These are phyloP conservation scores for Penicillium nordicum DNA, from an alignment of 2,329 filamentous ascomycete species.

Conservation along the genomic window DNA sequence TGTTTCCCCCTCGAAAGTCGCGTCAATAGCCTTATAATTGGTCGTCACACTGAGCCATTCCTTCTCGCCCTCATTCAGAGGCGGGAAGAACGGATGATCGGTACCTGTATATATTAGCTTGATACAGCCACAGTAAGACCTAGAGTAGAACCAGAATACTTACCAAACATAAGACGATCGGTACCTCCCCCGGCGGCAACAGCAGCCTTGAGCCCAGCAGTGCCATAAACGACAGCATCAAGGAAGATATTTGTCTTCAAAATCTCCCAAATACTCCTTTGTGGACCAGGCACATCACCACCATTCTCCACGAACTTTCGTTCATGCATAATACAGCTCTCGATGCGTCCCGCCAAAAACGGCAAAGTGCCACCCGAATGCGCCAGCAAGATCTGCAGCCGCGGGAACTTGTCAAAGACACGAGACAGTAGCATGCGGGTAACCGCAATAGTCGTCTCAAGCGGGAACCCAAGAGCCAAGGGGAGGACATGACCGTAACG, in stretches of 20 bases:
- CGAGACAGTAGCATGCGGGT: constrained; percentile 82
- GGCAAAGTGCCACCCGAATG: constrained; percentile 87
- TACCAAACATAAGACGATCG: constrained; percentile 44
- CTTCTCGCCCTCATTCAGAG: constrained; percentile 33
- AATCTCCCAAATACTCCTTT: constrained; percentile 60
- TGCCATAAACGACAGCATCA: constrained; percentile 62
- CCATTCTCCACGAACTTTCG: constrained; percentile 66
- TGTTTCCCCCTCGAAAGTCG: constrained; percentile 33
- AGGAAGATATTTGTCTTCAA: constrained; percentile 76
- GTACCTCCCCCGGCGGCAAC: constrained; percentile 61
- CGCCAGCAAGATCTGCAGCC: constrained; percentile 71
- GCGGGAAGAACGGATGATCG: constrained; percentile 47
- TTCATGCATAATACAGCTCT: constrained; percentile 83
- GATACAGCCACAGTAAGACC: background rate
- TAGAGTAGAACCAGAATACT: background rate
- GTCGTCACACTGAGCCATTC: constrained; percentile 48
- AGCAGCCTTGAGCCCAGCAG: constrained; percentile 65
- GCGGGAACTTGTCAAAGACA: constrained; percentile 72
- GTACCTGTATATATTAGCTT: constrained; percentile 32
- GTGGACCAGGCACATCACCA: constrained; percentile 58
- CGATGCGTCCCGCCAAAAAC: constrained; percentile 82
- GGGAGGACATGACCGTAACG: constrained; percentile 84
- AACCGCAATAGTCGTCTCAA: constrained; percentile 90
- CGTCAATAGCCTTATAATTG: constrained; percentile 46
- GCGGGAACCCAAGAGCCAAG: constrained; percentile 79